phyloP scores from a whole-genome alignment of 2,329 filamentous ascomycete species.

The Ambrosiella cleistominuta region DNA sequence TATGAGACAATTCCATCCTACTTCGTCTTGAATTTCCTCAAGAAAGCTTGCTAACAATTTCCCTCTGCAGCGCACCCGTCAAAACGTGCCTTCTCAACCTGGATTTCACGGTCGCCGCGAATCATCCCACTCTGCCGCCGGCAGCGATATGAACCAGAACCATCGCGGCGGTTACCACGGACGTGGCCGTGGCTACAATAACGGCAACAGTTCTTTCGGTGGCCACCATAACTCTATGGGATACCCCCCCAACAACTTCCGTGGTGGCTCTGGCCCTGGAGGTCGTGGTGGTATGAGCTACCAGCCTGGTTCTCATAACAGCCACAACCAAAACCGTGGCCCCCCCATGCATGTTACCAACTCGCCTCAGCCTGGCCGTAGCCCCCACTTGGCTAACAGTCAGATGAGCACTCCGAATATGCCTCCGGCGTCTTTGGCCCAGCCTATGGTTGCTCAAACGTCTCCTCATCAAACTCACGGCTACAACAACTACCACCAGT shows the following conservation, averaged over 20 bases:
- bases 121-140: slow-evolving; percentile 56
- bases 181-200: slow-evolving; percentile 24
- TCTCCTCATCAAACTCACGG: slow-evolving; percentile 27
- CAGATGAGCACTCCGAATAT: slow-evolving; percentile 55
- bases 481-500: slow-evolving; percentile 30
- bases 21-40: background rate
- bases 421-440: slow-evolving; percentile 37
- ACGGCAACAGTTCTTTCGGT: slow-evolving; percentile 27
- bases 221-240: slow-evolving; percentile 26
- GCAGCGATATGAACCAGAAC: slow-evolving; percentile 19
- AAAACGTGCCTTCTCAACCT: slow-evolving; percentile 46
- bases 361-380: slow-evolving; percentile 48
- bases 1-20: background rate
- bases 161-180: slow-evolving; percentile 35
- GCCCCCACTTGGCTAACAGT: slow-evolving; percentile 47
- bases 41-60: slow-evolving; percentile 12
- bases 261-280: slow-evolving; percentile 24
- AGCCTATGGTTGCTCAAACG: slow-evolving; percentile 44
- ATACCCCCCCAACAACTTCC: slow-evolving; percentile 21
- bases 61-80: slow-evolving; percentile 37
- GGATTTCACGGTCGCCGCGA: slow-evolving; percentile 63
- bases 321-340: slow-evolving; percentile 22
- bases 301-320: slow-evolving; percentile 27
- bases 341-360: slow-evolving; percentile 33
- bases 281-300: slow-evolving; percentile 34